phyloP scores from a whole-genome alignment of 495 filamentous ascomycete genomes.

The Aspergillus steynii region DNA sequence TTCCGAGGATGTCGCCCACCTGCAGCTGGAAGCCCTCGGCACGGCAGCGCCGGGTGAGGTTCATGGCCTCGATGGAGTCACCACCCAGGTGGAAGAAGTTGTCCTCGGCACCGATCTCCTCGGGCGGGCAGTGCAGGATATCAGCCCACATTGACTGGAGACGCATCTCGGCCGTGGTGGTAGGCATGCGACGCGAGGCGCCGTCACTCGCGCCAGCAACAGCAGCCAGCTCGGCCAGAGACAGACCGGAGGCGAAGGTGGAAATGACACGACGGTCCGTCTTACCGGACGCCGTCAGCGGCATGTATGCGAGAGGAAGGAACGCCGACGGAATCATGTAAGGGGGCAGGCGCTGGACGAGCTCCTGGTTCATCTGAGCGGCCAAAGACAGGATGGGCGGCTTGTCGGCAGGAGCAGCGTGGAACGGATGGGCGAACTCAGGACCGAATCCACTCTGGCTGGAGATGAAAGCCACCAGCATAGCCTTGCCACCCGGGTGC shows the following conservation, averaged over 20 bases:
- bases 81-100: conserved; percentile 57
- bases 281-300: conserved; percentile 51
- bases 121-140: conserved; percentile 26
- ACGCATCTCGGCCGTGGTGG: conserved; percentile 19
- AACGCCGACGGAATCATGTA: conserved; percentile 59
- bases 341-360: conserved; percentile 20
- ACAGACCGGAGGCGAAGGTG: conserved; percentile 15
- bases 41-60: conserved; percentile 8
- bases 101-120: conserved; percentile 42
- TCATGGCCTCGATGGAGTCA: conserved; percentile 59
- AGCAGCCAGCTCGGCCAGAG: conserved; percentile 16
- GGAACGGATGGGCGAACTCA: conserved; percentile 6
- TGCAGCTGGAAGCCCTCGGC: conserved; percentile 10
- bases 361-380: conserved; percentile 6
- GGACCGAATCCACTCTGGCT: conserved; percentile 16
- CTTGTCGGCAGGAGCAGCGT: conserved; percentile 1
- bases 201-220: conserved; percentile 15
- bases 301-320: conserved; percentile 50
- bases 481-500: conserved; percentile 8
- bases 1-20: conserved; percentile 33
- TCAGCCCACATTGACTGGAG: conserved; percentile 38
- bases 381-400: conserved; percentile 12
- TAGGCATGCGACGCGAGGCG: conserved; percentile 8
- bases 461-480: conserved; percentile 11
- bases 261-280: conserved; percentile 51